These are phyloP conservation scores for Cercis canadensis DNA, from an alignment of 306 rosid species.

Conservation along the genomic window DNA sequence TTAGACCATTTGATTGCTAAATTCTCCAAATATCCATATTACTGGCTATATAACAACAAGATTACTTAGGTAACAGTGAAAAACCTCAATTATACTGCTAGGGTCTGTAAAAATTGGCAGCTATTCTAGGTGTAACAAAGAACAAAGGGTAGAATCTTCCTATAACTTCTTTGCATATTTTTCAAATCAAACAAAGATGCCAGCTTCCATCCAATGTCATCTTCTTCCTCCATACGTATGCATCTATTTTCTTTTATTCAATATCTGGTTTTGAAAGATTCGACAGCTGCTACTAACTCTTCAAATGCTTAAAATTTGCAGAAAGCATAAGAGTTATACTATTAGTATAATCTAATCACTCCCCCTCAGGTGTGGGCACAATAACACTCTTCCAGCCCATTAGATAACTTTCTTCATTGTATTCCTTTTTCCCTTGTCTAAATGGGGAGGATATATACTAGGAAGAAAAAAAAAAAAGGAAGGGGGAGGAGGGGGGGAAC, in stretches of 20 bases:
- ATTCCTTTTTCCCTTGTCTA: background rate
- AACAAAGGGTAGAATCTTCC: background rate
- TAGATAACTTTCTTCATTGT: background rate
- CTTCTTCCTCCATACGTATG: too few species aligned
- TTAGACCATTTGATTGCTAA: conserved; percentile 9
- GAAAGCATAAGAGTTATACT: background rate
- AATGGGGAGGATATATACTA: too few species aligned
- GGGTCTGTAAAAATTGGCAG: background rate
- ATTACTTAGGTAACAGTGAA: conserved; percentile 8
- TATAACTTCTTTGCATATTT: background rate
- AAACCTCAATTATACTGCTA: conserved; percentile 5
- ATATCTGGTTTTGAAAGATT: conserved; percentile 11
- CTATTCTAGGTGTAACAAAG: conserved; percentile 6
- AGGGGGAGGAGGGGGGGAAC: too few species aligned
- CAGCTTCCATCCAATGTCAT: background rate
- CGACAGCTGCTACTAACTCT: background rate
- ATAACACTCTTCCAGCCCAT: background rate
- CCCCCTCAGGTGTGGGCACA: too few species aligned
- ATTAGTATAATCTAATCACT: background rate
- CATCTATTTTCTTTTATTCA: background rate
- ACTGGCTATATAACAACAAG: conserved; percentile 22
- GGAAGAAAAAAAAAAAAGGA: too few species aligned
- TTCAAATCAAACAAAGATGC: background rate
- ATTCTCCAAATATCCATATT: conserved; percentile 2
- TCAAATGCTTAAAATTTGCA: background rate